These are phyloP conservation scores for Pseudogymnoascus destructans DNA, from an alignment of 2,329 filamentous ascomycete genomes.

Conservation along the genomic window DNA sequence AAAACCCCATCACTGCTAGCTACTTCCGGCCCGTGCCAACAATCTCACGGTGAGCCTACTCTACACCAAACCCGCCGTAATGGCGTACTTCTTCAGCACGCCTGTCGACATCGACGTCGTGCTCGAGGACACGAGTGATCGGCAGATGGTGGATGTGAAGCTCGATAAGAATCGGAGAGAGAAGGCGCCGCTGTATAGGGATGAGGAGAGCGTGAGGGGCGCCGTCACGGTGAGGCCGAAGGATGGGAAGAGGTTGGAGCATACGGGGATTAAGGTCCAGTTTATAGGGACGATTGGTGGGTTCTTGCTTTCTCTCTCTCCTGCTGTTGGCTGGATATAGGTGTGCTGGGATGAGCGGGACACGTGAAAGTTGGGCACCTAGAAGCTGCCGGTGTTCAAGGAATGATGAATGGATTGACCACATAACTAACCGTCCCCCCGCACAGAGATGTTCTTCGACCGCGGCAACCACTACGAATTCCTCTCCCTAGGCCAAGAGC, in stretches of 20 bases:
- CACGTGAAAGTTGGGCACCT: neutral
- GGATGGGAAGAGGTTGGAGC: slow-evolving; percentile 93
- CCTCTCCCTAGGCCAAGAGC: slow-evolving; percentile 89
- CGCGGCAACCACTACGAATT: slow-evolving; percentile 99
- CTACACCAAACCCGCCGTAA: slow-evolving; percentile 29
- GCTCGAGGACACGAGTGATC: slow-evolving; percentile 86
- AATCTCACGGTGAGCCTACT: neutral
- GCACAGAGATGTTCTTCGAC: slow-evolving; percentile 98
- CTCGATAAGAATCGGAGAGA: slow-evolving; percentile 96
- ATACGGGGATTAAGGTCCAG: slow-evolving; percentile 98
- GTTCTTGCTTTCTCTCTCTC: slow-evolving; percentile 18
- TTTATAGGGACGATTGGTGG: slow-evolving; percentile 96
- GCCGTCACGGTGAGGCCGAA: slow-evolving; percentile 91
- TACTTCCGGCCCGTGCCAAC: neutral
- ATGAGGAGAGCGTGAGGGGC: slow-evolving; percentile 96
- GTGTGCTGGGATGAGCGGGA: neutral
- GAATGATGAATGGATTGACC: slow-evolving; percentile 7
- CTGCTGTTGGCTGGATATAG: neutral
- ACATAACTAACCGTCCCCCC: slow-evolving; percentile 1
- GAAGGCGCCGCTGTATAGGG: slow-evolving; percentile 93
- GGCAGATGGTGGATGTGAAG: slow-evolving; percentile 93
- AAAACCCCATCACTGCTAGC: neutral
- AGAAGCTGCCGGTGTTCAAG: neutral
- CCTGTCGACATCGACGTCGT: slow-evolving; percentile 98
- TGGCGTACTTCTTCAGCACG: slow-evolving; percentile 98